These are phyloP conservation scores for Pseudoneurospora amorphoporcata DNA, from an alignment of 495 filamentous ascomycete species.

Conservation along the genomic window DNA sequence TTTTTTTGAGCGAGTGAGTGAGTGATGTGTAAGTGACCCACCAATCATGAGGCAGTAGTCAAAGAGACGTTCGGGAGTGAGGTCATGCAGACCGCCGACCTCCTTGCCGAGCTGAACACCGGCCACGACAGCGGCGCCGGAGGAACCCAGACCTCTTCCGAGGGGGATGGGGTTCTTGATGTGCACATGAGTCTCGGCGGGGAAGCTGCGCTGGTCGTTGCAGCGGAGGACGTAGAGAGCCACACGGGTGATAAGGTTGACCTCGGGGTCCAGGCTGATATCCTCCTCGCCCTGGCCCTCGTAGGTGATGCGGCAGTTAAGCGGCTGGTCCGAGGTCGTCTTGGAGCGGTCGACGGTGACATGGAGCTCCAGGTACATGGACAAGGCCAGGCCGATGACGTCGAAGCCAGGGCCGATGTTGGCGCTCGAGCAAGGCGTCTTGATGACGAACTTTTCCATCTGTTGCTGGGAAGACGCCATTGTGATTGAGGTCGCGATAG, in stretches of 20 bases:
- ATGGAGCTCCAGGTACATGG: conserved; percentile 76
- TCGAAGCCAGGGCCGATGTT: conserved; percentile 97
- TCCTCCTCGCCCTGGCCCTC: conserved; percentile 70
- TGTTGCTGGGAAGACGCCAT: conserved; percentile 4
- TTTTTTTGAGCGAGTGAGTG: background rate
- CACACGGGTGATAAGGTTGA: conserved; percentile 83
- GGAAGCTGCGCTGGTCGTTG: conserved; percentile 73
- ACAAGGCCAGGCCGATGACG: conserved; percentile 88
- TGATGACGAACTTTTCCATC: conserved; percentile 47
- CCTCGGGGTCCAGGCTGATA: conserved; percentile 66
- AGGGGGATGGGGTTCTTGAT: conserved; percentile 90
- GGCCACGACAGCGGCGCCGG: conserved; percentile 87
- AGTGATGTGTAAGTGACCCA: conserved; percentile 16
- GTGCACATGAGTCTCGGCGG: conserved; percentile 76
- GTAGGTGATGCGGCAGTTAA: conserved; percentile 85
- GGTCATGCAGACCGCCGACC: conserved; percentile 63
- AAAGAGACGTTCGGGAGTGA: conserved; percentile 74
- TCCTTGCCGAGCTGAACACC: conserved; percentile 87
- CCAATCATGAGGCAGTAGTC: conserved; percentile 94
- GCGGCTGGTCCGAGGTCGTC: conserved; percentile 43
- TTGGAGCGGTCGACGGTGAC: conserved; percentile 55
- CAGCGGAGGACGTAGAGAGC: conserved; percentile 89
- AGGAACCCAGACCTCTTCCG: conserved; percentile 81
- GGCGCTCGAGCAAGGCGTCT: conserved; percentile 78
- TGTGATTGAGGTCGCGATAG: background rate